Conservation (phyloP, 192 early-diverging fungal genomes). For the Podila minutissima region DNA sequence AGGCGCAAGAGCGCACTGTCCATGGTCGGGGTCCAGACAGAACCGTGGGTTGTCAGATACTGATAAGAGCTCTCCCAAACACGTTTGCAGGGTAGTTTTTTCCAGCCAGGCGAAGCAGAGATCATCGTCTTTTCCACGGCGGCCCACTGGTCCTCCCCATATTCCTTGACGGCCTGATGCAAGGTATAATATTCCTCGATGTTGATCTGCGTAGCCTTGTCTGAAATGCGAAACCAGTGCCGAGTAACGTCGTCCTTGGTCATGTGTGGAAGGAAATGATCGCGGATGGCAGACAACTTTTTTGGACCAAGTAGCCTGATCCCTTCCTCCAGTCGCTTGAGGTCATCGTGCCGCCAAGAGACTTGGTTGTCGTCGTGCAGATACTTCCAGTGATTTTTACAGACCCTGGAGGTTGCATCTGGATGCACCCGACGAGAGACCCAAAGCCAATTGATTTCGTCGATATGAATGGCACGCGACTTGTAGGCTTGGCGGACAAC, state of each 20-base stretch:
- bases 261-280: conserved; percentile 34
- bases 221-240: conserved; percentile 37
- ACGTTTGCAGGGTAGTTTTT: conserved; percentile 18
- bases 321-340: conserved; percentile 29
- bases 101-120: conserved; percentile 16
- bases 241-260: conserved; percentile 32
- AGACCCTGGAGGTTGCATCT: conserved; percentile 9
- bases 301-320: conserved; percentile 28
- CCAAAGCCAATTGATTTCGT: conserved; percentile 41
- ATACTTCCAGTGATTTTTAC: conserved; percentile 38
- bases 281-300: conserved; percentile 16
- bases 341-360: conserved; percentile 22
- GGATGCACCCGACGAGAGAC: conserved; percentile 20
- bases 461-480: conserved; percentile 10
- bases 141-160: conserved; percentile 1
- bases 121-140: conserved; percentile 21
- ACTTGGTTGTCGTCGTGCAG: conserved; percentile 11
- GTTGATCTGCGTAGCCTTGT: conserved; percentile 22
- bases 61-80: conserved; percentile 41
- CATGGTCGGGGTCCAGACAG: conserved; percentile 10
- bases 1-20: conserved; percentile 15
- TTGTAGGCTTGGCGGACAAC: conserved; percentile 25
- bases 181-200: conserved; percentile 28
- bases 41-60: conserved; percentile 1
- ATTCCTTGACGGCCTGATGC: conserved; percentile 1